Evolutionary conservation across 306 rosid species (phyloP), one percentile per base, ranked within the genome.

Genomic region (Prosopis cineraria): DNA sequence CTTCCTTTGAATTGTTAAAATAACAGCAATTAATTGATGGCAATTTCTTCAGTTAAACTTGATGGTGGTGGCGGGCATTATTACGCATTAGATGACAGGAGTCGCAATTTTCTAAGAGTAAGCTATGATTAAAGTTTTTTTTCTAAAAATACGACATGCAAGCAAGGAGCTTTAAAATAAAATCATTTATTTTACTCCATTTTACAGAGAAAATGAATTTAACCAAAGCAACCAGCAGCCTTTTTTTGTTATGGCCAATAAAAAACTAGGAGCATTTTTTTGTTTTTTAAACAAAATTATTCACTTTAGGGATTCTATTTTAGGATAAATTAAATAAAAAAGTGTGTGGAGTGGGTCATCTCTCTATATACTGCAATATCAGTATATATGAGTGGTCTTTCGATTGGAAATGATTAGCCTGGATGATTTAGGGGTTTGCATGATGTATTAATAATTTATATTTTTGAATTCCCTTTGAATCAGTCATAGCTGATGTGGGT

Each of bases 401-500:
- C 70, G 1, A 67, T 50, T 40, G 48, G 56, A 66, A 76, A 47
- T 58, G n/a, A 72, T 40, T 47, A 72, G 48, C n/a, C 34, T 4
- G 45, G 56, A n/a, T 12, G 10, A n/a, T 31, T n/a, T 31, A 45
- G 58, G 52, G 25, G 14, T 59, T 34, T 48, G 69, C 74, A 48
- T 39, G 66, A 52, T 37, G 48, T 65, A 63, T 73, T 65, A 74
- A 70, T 55, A 53, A 45, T 31, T 69, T 56, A 70, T 30, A 44
- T 56, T 62, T 65, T 10, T 78, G 34, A 17, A 25, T 8, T 64
- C 58, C 74, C 56, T 81, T 55, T 64, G 79, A 81, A 77, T 44
- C 17, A 77, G 85, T 85, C 76, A 40, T 44, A 45, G 64, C 31
- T 69, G 59, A 39, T 55, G 60, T 73, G 62, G 80, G 71, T 39